Conservation (phyloP, 305 asterid species). For the Fraxinus baroniana region DNA sequence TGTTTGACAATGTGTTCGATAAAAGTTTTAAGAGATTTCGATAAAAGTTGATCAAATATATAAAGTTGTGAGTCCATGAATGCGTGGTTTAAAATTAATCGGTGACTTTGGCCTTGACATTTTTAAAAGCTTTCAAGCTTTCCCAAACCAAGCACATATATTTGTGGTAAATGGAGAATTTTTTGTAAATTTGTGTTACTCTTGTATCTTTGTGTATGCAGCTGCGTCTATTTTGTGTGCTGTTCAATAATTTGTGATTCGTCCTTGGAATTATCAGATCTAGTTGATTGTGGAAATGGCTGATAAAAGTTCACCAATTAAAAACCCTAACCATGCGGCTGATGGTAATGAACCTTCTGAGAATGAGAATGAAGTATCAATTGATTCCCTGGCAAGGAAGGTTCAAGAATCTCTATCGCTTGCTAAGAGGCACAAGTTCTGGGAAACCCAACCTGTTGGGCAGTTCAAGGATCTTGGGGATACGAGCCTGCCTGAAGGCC, state of each 20-base stretch:
- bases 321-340: conserved; percentile 9
- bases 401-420: conserved; percentile 31
- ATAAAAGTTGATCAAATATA: not conserved
- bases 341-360: conserved; percentile 24
- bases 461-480: conserved; percentile 47
- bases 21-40: not conserved
- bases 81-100: not conserved
- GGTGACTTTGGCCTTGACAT: not conserved
- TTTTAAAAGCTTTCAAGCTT: not conserved
- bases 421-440: conserved; percentile 39
- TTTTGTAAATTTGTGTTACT: not conserved
- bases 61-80: not conserved
- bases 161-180: not conserved
- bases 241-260: not conserved
- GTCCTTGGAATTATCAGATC: not conserved
- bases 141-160: not conserved
- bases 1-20: not conserved
- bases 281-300: conserved; percentile 16
- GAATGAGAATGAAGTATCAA: conserved; percentile 22
- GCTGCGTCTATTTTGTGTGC: not conserved
- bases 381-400: conserved; percentile 32
- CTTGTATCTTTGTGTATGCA: not conserved
- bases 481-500: conserved; percentile 39
- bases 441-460: conserved; percentile 28
- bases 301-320: conserved; percentile 16